Evolutionary conservation across 2,329 filamentous ascomycete species (phyloP).

Genomic region (Emergomyces africanus): DNA sequence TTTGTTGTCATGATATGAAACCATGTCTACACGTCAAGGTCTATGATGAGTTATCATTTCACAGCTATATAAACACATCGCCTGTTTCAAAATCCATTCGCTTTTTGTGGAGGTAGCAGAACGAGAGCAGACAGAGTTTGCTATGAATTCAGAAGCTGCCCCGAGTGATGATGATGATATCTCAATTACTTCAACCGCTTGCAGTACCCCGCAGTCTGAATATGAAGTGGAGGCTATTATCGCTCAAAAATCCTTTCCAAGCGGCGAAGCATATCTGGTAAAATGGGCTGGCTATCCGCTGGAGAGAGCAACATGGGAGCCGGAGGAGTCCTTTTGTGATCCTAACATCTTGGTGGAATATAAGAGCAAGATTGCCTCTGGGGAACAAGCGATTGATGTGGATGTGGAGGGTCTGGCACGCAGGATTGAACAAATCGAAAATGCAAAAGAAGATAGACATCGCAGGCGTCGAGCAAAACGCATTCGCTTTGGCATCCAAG

Average conservation of each 20-base stretch:
- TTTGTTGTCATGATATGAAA: neutral
- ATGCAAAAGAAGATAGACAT: slow-evolving; percentile 15
- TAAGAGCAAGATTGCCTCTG: slow-evolving; percentile 21
- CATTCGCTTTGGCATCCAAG: slow-evolving; percentile 12
- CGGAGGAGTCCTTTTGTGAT: slow-evolving; percentile 27
- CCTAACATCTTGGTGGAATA: slow-evolving; percentile 29
- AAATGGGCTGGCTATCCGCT: slow-evolving; percentile 51
- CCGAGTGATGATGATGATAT: slow-evolving; percentile 37
- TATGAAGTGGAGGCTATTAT: slow-evolving; percentile 45
- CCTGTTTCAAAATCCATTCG: neutral
- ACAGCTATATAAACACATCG: neutral
- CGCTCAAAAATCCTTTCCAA: slow-evolving; percentile 28
- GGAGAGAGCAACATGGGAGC: slow-evolving; percentile 45
- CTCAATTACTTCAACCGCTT: slow-evolving; percentile 43
- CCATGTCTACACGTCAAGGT: neutral
- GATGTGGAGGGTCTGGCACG: slow-evolving; percentile 22
- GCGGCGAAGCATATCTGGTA: slow-evolving; percentile 42
- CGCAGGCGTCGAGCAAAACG: slow-evolving; percentile 19
- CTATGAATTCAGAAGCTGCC: slow-evolving; percentile 1
- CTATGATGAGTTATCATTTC: neutral
- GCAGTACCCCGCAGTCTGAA: slow-evolving; percentile 33
- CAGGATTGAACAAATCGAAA: slow-evolving; percentile 12
- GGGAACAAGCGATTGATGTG: slow-evolving; percentile 23
- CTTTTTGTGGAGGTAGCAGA: neutral
- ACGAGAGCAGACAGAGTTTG: no score